Conservation (phyloP, 2,329 filamentous ascomycete genomes). For the Cercospora sp. region DNA sequence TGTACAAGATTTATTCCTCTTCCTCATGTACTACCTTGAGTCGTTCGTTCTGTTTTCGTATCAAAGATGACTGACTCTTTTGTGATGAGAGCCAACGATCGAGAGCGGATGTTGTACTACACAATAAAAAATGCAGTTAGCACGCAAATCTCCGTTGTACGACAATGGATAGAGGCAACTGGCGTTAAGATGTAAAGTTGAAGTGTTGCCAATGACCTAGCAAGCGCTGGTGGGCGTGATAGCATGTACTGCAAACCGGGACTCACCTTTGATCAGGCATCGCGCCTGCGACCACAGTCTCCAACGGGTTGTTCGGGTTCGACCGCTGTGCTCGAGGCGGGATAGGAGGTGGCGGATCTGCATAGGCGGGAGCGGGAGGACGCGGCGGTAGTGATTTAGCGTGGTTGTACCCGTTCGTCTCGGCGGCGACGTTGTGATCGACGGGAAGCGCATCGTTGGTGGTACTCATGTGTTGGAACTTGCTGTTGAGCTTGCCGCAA, state of each 20-base stretch:
- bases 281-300: slow-evolving; percentile 29
- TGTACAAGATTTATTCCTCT: slow-evolving; percentile 6
- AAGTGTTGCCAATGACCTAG: not conserved
- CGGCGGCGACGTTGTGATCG: slow-evolving; percentile 7
- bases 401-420: slow-evolving; percentile 8
- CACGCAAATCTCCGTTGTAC: not conserved
- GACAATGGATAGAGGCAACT: not conserved
- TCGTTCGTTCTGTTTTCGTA: slow-evolving; percentile 23
- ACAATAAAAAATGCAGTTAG: slow-evolving; percentile 11
- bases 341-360: slow-evolving; percentile 1
- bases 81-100: slow-evolving; percentile 33
- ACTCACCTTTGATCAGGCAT: slow-evolving; percentile 35
- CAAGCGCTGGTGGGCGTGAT: no score
- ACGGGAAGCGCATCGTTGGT: not conserved
- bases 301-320: slow-evolving; percentile 18
- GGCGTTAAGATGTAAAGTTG: not conserved
- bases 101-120: slow-evolving; percentile 29
- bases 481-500: slow-evolving; percentile 1
- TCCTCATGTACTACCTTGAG: slow-evolving; percentile 35
- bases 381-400: not conserved
- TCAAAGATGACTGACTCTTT: slow-evolving; percentile 26
- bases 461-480: not conserved
- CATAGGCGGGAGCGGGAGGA: not conserved
- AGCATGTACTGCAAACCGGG: not conserved
- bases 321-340: slow-evolving; percentile 9